A percentile compares a stretch with the other conserved stretches of the same genome.
Conservation (phyloP, 768 basidiomycete species). For the Boletus speciosus region DNA sequence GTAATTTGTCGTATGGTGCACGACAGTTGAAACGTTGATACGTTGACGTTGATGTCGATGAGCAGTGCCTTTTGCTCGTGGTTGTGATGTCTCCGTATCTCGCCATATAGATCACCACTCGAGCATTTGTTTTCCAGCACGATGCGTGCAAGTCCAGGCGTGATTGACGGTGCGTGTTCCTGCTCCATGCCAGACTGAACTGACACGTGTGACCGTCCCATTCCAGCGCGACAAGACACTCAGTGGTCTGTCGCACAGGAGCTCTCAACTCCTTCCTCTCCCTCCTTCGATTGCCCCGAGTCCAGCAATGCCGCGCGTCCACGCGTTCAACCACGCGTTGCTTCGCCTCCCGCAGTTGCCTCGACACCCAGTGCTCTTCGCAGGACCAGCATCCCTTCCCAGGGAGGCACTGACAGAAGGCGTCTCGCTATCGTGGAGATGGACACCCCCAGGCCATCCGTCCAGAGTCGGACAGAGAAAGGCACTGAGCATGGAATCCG, state of each 20-base stretch:
- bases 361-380: constrained; percentile 33
- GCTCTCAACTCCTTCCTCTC: constrained; percentile 19
- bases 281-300: constrained; percentile 38
- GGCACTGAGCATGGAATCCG: constrained; percentile 7
- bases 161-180: constrained; percentile 16
- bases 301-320: constrained; percentile 39
- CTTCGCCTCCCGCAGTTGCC: constrained; percentile 28
- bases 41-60: background rate
- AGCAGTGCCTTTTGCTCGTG: constrained; percentile 2
- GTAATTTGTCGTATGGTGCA: background rate
- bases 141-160: constrained; percentile 12
- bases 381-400: constrained; percentile 52
- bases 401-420: constrained; percentile 61
- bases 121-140: background rate
- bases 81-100: constrained; percentile 4
- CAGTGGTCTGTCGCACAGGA: constrained; percentile 31
- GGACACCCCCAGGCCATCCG: constrained; percentile 34
- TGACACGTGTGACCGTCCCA: background rate
- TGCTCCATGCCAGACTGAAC: background rate
- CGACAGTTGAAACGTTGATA: background rate
- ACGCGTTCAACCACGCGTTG: constrained; percentile 17
- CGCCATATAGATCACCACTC: constrained; percentile 11
- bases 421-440: constrained; percentile 65
- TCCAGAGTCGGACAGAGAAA: constrained; percentile 27
- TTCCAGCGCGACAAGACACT: constrained; percentile 31